Evolutionary conservation across 1,139 yeast genomes (phyloP).

Genomic region (Yamadazyma oceani): DNA sequence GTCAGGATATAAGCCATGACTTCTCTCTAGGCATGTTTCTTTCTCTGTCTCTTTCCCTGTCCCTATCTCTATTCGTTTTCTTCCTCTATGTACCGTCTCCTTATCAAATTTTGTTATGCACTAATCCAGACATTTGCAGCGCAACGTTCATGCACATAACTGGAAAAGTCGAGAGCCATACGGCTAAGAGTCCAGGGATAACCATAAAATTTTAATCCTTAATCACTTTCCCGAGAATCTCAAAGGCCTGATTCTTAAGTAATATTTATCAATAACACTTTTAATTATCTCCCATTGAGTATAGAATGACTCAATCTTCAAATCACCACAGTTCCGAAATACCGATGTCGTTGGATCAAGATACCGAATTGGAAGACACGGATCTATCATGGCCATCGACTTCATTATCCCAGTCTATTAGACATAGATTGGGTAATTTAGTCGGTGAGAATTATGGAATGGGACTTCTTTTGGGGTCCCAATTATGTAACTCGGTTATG

Average conservation of each 20-base stretch:
- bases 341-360: neutral
- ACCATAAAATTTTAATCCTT: neutral
- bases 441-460: constrained; percentile 28
- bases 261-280: neutral
- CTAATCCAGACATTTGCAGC: neutral
- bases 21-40: too few relatives aligned
- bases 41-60: too few relatives aligned
- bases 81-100: neutral
- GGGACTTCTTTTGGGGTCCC: constrained; percentile 51
- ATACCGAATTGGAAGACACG: constrained; percentile 1
- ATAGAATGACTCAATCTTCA: too few relatives aligned
- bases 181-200: constrained; percentile 1
- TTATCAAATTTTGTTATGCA: too few relatives aligned
- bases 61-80: neutral
- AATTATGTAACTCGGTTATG: constrained; percentile 76
- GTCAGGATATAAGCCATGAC: too few relatives aligned
- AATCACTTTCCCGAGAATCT: too few relatives aligned
- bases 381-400: constrained; percentile 3
- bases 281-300: too few relatives aligned
- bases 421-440: neutral
- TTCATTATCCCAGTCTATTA: neutral
- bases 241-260: neutral
- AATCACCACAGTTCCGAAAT: neutral
- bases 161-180: neutral
- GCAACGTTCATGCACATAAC: neutral